Evolutionary conservation across 176 grass and related monocot genomes (phyloP).

Genomic region (Hyparrhenia diplandra): DNA sequence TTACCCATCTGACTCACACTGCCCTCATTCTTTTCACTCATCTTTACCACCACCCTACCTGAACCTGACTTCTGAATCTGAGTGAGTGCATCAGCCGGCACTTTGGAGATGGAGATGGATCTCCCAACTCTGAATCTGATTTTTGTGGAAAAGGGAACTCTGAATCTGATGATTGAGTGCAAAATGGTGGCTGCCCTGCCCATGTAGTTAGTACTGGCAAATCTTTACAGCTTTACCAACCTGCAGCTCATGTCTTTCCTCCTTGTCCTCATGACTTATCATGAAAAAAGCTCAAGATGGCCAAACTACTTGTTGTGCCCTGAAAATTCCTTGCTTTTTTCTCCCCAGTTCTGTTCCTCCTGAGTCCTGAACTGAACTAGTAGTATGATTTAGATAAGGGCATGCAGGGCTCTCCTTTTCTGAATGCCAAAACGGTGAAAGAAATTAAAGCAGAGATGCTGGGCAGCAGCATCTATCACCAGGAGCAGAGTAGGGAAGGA

Average conservation of each 20-base stretch:
- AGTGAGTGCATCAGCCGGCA: background rate
- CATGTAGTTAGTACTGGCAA: slow-evolving; percentile 21
- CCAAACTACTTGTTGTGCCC: slow-evolving; percentile 6
- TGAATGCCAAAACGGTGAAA: slow-evolving; percentile 13
- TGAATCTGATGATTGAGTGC: too few species aligned
- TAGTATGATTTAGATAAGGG: slow-evolving; percentile 30
- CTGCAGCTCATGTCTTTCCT: slow-evolving; percentile 20
- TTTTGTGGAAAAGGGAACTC: too few species aligned
- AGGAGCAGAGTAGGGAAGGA: background rate
- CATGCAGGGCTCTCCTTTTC: slow-evolving; percentile 26
- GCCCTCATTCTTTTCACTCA: background rate
- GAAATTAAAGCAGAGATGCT: slow-evolving; percentile 35
- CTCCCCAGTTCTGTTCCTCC: background rate
- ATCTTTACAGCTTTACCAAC: slow-evolving; percentile 43
- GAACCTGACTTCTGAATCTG: slow-evolving; percentile 8
- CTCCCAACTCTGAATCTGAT: slow-evolving; percentile 1
- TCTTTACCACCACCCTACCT: background rate
- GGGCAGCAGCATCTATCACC: slow-evolving; percentile 44
- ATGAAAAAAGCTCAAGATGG: slow-evolving; percentile 33
- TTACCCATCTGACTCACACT: background rate
- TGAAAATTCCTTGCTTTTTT: background rate
- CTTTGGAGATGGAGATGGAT: background rate
- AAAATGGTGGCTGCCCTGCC: too few species aligned
- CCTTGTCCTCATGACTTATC: slow-evolving; percentile 33
- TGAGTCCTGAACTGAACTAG: background rate